phyloP scores from a whole-genome alignment of 2,329 filamentous ascomycete genomes.

The Colletotrichum lentis region DNA sequence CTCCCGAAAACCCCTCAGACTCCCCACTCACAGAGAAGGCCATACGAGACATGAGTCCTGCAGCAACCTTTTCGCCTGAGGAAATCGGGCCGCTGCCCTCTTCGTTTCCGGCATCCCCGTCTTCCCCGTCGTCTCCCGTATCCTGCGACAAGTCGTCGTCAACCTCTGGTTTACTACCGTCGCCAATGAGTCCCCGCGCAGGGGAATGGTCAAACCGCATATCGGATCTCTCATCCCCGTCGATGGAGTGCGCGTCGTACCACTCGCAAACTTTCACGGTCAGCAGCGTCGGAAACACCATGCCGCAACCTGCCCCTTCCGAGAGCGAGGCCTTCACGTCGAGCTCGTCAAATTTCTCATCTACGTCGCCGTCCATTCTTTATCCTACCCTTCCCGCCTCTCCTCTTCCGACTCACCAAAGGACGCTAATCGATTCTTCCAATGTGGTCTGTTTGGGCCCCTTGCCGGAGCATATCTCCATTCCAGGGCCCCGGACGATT shows the following conservation, averaged over 20 bases:
- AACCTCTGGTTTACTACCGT: slow-evolving; percentile 54
- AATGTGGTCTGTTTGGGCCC: slow-evolving; percentile 64
- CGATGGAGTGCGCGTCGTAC: slow-evolving; percentile 41
- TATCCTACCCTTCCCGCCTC: slow-evolving; percentile 39
- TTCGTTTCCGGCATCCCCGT: slow-evolving; percentile 40
- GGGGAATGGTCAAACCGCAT: slow-evolving; percentile 53
- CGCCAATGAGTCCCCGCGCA: slow-evolving; percentile 57
- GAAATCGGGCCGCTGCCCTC: slow-evolving; percentile 41
- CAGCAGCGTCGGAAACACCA: slow-evolving; percentile 34
- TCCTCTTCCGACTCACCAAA: slow-evolving; percentile 52
- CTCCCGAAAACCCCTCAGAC: slow-evolving; percentile 46
- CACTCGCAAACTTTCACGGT: slow-evolving; percentile 42
- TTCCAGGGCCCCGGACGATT: slow-evolving; percentile 46
- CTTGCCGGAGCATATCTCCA: slow-evolving; percentile 58
- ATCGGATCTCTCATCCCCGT: slow-evolving; percentile 54
- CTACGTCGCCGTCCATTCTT: slow-evolving; percentile 40
- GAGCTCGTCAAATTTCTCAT: slow-evolving; percentile 44
- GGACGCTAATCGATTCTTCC: slow-evolving; percentile 60
- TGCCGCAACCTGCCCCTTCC: slow-evolving; percentile 31
- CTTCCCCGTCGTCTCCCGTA: slow-evolving; percentile 44
- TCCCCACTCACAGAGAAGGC: slow-evolving; percentile 46
- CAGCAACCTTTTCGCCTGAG: slow-evolving; percentile 48
- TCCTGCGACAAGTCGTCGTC: slow-evolving; percentile 50
- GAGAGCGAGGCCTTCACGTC: slow-evolving; percentile 43
- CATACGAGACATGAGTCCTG: slow-evolving; percentile 46